These are phyloP conservation scores for Microthlaspi erraticum DNA, from an alignment of 345 rosid species.

Conservation along the genomic window DNA sequence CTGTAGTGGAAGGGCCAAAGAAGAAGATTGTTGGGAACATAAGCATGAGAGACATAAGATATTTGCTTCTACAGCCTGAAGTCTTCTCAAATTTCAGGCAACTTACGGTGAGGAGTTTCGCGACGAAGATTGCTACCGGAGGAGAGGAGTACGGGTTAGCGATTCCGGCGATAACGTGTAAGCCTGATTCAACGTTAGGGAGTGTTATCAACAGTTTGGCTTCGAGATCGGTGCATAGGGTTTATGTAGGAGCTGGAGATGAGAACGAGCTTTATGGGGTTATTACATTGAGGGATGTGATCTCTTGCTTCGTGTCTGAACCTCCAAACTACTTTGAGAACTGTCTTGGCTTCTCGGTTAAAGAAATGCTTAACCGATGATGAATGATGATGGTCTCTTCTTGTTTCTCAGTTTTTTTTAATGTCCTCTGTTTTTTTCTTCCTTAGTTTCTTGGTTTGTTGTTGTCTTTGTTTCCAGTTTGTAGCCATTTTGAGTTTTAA, in stretches of 20 bases:
- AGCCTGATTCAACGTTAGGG: conserved; percentile 61
- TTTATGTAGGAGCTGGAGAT: conserved; percentile 58
- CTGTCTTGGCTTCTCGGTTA: conserved; percentile 62
- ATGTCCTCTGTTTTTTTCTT: neutral
- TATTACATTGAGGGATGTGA: conserved; percentile 87
- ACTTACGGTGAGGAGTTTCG: conserved; percentile 66
- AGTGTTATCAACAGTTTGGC: conserved; percentile 74
- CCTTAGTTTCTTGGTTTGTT: conserved; percentile 22
- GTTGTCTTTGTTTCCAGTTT: neutral
- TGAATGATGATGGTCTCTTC: conserved; percentile 19
- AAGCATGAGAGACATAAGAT: conserved; percentile 67
- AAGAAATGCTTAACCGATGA: conserved; percentile 58
- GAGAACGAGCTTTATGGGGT: conserved; percentile 73
- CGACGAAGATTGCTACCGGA: conserved; percentile 52
- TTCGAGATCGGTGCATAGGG: conserved; percentile 70
- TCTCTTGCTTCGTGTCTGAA: conserved; percentile 82
- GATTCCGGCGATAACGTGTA: conserved; percentile 68
- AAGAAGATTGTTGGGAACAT: conserved; percentile 52
- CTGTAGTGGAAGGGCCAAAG: conserved; percentile 54
- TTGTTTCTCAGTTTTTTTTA: neutral
- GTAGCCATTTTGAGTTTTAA: neutral
- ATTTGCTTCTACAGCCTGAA: conserved; percentile 75
- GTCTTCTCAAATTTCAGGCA: conserved; percentile 85
- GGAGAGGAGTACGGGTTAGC: conserved; percentile 53
- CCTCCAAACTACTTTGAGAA: conserved; percentile 72